These are phyloP conservation scores for Neocucurbitaria cava DNA, from an alignment of 2,329 filamentous ascomycete species.

Conservation along the genomic window DNA sequence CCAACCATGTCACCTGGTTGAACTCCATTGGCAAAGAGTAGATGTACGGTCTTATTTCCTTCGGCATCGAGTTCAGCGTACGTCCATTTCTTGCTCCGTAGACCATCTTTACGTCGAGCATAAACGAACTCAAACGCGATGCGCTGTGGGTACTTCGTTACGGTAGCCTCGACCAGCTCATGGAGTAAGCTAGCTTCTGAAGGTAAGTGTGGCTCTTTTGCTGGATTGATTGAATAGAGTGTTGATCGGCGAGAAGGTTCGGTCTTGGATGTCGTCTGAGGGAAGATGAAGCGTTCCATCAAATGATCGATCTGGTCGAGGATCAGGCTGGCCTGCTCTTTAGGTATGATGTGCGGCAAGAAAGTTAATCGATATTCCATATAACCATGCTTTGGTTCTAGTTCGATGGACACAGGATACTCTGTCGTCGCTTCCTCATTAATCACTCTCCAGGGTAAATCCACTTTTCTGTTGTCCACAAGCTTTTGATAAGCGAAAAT, in stretches of 20 bases:
- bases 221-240: slow-evolving; percentile 71
- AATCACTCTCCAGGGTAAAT: slow-evolving; percentile 64
- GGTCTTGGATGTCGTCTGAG: slow-evolving; percentile 52
- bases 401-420: slow-evolving; percentile 81
- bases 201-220: slow-evolving; percentile 64
- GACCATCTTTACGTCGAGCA: slow-evolving; percentile 56
- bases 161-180: slow-evolving; percentile 75
- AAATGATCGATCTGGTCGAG: slow-evolving; percentile 74
- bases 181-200: slow-evolving; percentile 71
- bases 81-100: slow-evolving; percentile 68
- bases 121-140: slow-evolving; percentile 78
- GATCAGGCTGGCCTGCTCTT: slow-evolving; percentile 70
- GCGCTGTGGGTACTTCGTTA: slow-evolving; percentile 62
- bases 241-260: slow-evolving; percentile 44
- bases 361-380: slow-evolving; percentile 73
- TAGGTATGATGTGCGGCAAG: slow-evolving; percentile 68
- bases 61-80: slow-evolving; percentile 74
- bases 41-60: slow-evolving; percentile 74
- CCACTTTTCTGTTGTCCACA: slow-evolving; percentile 23
- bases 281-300: slow-evolving; percentile 65
- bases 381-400: slow-evolving; percentile 64
- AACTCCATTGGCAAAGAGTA: slow-evolving; percentile 62
- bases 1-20: slow-evolving; percentile 70
- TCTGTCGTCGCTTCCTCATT: slow-evolving; percentile 75
- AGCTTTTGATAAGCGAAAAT: slow-evolving; percentile 82